Evolutionary conservation across 345 rosid genomes (phyloP), one percentile per base, ranked within the genome.

Genomic region (Anacardium occidentale): DNA sequence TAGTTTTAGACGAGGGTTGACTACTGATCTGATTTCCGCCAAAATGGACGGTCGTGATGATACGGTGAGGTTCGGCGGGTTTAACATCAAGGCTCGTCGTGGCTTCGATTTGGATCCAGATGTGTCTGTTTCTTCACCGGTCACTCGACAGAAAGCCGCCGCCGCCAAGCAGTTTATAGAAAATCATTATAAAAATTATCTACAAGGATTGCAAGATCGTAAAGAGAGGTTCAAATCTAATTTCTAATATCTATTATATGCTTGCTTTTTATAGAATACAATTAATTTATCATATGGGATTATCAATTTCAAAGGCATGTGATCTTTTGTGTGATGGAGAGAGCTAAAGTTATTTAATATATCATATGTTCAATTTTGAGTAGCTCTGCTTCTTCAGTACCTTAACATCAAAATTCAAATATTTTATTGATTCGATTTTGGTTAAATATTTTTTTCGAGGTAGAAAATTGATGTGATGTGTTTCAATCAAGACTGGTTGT

Each of bases 101-200:
- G 86, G 81, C 48, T 61, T 86, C 18, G 97, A 90, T 74, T 51
- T 82, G 54, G 91, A 85, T 52, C 79, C 83, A 1, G 97, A 92
- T 68, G 88, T 79, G 37, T 89, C 93, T 45, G 97, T 86, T 66
- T 94, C 98, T 3, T 94, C 98, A 4, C 98, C 98, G 64, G 97
- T 94, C 8, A 94, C 98, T 5, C 83, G 91, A 70, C 98, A 94
- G 87, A 94, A 94, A 66, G 94, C 98, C 1, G 98, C 97, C 22
- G 98, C 98, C 22, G 98, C 98, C 26, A 94, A 94, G 69, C 97
- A 94, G 83, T 94, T 94, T 72, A 94, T 94, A 15, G 98, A 94
- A 92, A 94, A 94, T 82, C 98, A 94, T 76, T 94, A 92, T 64
- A 94, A 92, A 84, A 94, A 94, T 64, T 77, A 90, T 81, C 83